These are phyloP conservation scores for Globisporangium takayamanum DNA, from an alignment of 352 stramenopile species.

Conservation along the genomic window DNA sequence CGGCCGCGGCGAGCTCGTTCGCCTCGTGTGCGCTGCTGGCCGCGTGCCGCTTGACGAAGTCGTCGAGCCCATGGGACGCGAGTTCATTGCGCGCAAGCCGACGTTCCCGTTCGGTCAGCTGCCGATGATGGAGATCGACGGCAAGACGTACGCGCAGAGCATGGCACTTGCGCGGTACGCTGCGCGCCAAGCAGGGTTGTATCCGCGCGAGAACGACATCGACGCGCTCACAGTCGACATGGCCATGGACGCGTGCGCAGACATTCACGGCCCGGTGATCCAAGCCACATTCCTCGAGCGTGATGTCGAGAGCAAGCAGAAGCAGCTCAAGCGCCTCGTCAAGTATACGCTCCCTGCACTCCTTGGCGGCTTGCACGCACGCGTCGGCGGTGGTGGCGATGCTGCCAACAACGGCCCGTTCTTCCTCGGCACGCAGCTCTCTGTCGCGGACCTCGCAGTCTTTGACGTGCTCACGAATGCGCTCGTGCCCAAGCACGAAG, in stretches of 20 bases:
- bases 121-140: slow-evolving; percentile 39
- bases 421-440: slow-evolving; percentile 27
- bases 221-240: slow-evolving; percentile 31
- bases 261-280: slow-evolving; percentile 21
- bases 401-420: slow-evolving; percentile 14
- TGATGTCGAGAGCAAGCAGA: slow-evolving; percentile 19
- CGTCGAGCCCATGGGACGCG: slow-evolving; percentile 17
- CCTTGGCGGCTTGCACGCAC: slow-evolving; percentile 18
- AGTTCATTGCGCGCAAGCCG: slow-evolving; percentile 28
- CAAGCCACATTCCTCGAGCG: slow-evolving; percentile 23
- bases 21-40: slow-evolving; percentile 32
- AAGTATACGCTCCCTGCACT: slow-evolving; percentile 24
- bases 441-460: slow-evolving; percentile 29
- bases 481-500: slow-evolving; percentile 19
- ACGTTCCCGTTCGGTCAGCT: slow-evolving; percentile 34
- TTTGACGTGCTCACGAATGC: slow-evolving; percentile 34
- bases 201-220: slow-evolving; percentile 21
- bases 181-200: slow-evolving; percentile 30
- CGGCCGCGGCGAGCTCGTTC: slow-evolving; percentile 34
- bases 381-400: slow-evolving; percentile 5
- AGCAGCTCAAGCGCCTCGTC: slow-evolving; percentile 21
- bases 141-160: slow-evolving; percentile 25
- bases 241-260: slow-evolving; percentile 21
- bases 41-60: slow-evolving; percentile 33
- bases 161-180: slow-evolving; percentile 36